These are phyloP conservation scores for Trichoderma asperelloides DNA, from an alignment of 495 filamentous ascomycete genomes.

Conservation along the genomic window DNA sequence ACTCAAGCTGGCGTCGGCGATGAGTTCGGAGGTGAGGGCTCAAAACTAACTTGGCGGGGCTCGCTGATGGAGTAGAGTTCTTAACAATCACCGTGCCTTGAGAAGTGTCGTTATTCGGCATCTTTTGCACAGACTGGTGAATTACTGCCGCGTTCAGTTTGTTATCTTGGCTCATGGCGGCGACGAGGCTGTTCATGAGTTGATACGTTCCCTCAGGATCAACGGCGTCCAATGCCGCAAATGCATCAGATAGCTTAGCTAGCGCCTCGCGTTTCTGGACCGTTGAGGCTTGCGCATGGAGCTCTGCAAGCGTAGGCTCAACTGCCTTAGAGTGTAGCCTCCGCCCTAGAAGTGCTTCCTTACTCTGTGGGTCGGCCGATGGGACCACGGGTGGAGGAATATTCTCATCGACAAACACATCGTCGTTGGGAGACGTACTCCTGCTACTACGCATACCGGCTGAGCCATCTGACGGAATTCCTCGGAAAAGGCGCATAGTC, in stretches of 20 bases:
- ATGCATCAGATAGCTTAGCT: constrained; percentile 70
- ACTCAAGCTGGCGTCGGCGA: constrained; percentile 56
- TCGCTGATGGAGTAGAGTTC: constrained; percentile 16
- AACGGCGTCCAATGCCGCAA: constrained; percentile 70
- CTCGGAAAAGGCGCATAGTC: constrained; percentile 80
- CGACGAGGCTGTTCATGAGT: constrained; percentile 60
- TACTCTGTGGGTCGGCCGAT: constrained; percentile 49
- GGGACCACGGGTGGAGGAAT: constrained; percentile 23
- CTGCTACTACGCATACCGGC: constrained; percentile 28
- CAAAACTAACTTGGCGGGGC: constrained; percentile 55
- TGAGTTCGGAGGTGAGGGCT: constrained; percentile 77
- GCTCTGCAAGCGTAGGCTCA: constrained; percentile 72
- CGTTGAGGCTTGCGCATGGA: constrained; percentile 67
- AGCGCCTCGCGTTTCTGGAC: constrained; percentile 73
- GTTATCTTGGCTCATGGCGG: constrained; percentile 30
- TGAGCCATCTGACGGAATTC: constrained; percentile 64
- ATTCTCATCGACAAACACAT: constrained; percentile 29
- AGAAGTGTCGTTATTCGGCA: constrained; percentile 23
- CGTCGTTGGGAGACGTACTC: constrained; percentile 24
- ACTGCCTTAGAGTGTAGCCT: constrained; percentile 70
- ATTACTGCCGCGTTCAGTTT: constrained; percentile 33
- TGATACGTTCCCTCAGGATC: constrained; percentile 90
- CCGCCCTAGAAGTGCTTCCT: constrained; percentile 71
- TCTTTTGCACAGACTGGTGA: constrained; percentile 13
- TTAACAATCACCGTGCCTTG: constrained; percentile 41